Base-by-base conservation (phyloP, 192 early-diverging fungal genomes). In the Podila epigama region DNA sequence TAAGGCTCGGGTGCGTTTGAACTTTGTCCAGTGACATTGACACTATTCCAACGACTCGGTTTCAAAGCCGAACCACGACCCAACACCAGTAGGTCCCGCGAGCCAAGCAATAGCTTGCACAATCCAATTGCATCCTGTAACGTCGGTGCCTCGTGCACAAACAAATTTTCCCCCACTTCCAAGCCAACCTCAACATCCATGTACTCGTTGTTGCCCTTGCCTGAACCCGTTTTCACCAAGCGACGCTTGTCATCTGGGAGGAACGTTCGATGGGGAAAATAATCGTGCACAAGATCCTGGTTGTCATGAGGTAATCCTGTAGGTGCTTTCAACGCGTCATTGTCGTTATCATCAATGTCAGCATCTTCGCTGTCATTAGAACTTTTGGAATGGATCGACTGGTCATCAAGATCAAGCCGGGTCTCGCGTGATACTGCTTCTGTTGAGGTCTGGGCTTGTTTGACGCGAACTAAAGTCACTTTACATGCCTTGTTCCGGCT, bases 81-180 rank as follows among this genome's bases (percentile, higher is more conserved):
- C 11, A 87, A 40, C 0, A 88, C 79, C 13, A 88, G 51, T 18
- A 86, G 66, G 66, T 88, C 87, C 51, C 84, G 75, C 20, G 81
- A 50, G 9, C 78, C 67, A 27, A 86, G 70, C 12, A 72, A 28
- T 9, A 63, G 52, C 33, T 69, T 83, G 10, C 70, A 65, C 16
- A 73, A 60, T 0, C 70, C 63, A 29, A 86, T 60, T 10, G 79
- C 79, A 54, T 77, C 80, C 60, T 75, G 70, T 25, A 85, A 22
- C 15, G 87, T 68, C 7, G 79, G 68, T 3, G 69, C 50, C 1
- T 77, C 61, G 4, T 50, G 36, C 9, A 84, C 39, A 25, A 59
- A 75, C 27, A 83, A n/a, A 1, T 68, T 62, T 29, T 68, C 62
- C 44, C 80, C 67, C 27, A 68, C 60, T 63, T 66, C 63, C 15